A percentile compares a stretch with the other conserved stretches of the same genome.
Conservation (phyloP, 2,329 filamentous ascomycete genomes). For the Lojkania enalia region DNA sequence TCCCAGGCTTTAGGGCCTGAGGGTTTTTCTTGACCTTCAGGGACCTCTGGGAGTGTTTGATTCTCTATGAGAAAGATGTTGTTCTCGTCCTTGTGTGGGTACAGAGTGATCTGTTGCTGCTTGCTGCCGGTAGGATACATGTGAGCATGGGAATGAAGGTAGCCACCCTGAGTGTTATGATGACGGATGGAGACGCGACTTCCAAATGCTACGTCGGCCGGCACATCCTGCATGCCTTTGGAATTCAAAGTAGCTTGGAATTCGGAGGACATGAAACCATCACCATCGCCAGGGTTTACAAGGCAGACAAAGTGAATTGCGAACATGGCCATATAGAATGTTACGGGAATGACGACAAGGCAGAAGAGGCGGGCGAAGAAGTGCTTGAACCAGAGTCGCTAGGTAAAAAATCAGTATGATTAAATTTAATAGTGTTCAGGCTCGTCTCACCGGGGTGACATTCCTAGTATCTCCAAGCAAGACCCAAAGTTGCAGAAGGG, state of each 20-base stretch:
- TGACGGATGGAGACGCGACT: constrained; percentile 86
- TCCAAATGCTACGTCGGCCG: constrained; percentile 87
- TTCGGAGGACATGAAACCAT: constrained; percentile 99
- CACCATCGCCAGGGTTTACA: constrained; percentile 91
- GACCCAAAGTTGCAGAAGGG: constrained; percentile 90
- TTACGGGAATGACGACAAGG: constrained; percentile 82
- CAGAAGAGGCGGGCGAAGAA: constrained; percentile 89
- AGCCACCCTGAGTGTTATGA: constrained; percentile 96
- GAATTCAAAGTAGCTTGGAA: constrained; percentile 97
- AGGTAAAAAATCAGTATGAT: constrained; percentile 5
- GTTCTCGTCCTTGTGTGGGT: constrained; percentile 99
- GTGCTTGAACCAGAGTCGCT: constrained; percentile 89
- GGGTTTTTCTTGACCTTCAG: constrained; percentile 74
- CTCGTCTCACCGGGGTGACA: constrained; percentile 69
- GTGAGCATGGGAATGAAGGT: constrained; percentile 92
- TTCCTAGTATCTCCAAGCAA: constrained; percentile 86
- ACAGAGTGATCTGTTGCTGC: constrained; percentile 97
- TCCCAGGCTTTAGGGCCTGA: constrained; percentile 87
- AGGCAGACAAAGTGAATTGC: constrained; percentile 94
- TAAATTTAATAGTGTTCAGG: background rate
- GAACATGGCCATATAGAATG: constrained; percentile 97
- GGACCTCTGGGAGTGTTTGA: constrained; percentile 84
- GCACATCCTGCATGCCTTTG: constrained; percentile 94
- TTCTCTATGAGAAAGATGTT: constrained; percentile 95
- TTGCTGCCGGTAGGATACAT: constrained; percentile 99